Percentiles rank a stretch among this genome's conserved stretches.
Evolutionary conservation across 2,329 filamentous ascomycete genomes (phyloP).

Genomic region (Reticulascus tulasneorum): DNA sequence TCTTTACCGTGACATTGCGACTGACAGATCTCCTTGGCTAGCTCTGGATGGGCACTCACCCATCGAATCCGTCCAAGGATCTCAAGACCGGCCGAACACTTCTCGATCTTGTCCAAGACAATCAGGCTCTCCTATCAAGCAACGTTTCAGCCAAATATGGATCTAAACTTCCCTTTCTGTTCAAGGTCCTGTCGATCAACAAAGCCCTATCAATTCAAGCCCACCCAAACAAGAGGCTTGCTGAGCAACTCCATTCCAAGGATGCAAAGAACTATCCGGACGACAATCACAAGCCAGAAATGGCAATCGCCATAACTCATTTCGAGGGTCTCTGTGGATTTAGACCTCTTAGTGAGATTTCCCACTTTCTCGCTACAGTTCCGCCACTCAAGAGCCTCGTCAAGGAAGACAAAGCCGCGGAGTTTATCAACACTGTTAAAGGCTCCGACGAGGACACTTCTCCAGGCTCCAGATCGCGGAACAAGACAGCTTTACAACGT

Average conservation of each 20-base stretch:
- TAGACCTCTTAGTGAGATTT: slow-evolving; percentile 79
- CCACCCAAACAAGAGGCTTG: slow-evolving; percentile 88
- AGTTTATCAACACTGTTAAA: slow-evolving; percentile 47
- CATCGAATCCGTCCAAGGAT: slow-evolving; percentile 91
- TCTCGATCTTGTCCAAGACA: slow-evolving; percentile 82
- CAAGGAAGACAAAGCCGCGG: slow-evolving; percentile 57
- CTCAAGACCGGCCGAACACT: slow-evolving; percentile 78
- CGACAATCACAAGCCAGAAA: slow-evolving; percentile 99
- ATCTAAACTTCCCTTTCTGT: slow-evolving; percentile 85
- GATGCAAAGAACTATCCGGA: slow-evolving; percentile 96
- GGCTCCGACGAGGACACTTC: slow-evolving; percentile 36
- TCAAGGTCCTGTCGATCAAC: slow-evolving; percentile 95
- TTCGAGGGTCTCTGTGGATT: slow-evolving; percentile 98
- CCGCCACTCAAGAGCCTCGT: slow-evolving; percentile 61
- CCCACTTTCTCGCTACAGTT: slow-evolving; percentile 68
- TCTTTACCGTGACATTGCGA: background rate
- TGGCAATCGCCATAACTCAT: slow-evolving; percentile 95
- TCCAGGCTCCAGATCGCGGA: slow-evolving; percentile 67
- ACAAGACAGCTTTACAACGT: slow-evolving; percentile 74
- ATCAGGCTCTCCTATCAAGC: slow-evolving; percentile 73
- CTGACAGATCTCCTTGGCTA: slow-evolving; percentile 36
- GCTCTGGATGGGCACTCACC: slow-evolving; percentile 99
- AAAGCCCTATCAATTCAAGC: slow-evolving; percentile 97
- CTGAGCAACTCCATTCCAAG: slow-evolving; percentile 78
- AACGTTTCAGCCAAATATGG: slow-evolving; percentile 72